A percentile compares a stretch with the other conserved stretches of the same genome.
Conservation (phyloP, 148 eudicot species). For the Diospyros kaki region DNA sequence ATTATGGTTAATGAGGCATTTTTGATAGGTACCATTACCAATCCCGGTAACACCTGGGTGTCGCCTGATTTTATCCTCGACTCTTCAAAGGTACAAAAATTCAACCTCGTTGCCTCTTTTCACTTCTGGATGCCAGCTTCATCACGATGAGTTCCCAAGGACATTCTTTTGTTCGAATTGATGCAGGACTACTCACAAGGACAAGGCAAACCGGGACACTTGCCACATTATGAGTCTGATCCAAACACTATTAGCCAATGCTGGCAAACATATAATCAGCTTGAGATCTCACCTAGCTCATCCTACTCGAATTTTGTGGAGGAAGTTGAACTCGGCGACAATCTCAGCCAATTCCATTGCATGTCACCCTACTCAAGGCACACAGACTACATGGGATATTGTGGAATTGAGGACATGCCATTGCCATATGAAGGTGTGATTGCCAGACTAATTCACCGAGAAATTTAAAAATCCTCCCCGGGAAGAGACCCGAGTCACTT, state of each 20-base stretch:
- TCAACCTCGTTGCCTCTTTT: no score
- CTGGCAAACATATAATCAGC: conserved; percentile 36
- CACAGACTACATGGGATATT: conserved; percentile 43
- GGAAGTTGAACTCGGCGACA: conserved; percentile 52
- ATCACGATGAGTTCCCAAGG: no score
- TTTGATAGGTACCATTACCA: background rate
- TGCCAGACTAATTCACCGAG: conserved; percentile 27
- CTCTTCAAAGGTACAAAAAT: conserved; percentile 62
- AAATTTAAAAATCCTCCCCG: conserved; percentile 41
- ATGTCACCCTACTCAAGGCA: conserved; percentile 42
- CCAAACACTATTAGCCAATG: conserved; percentile 40
- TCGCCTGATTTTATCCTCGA: conserved; percentile 71
- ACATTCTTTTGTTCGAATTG: background rate
- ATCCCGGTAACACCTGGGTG: conserved; percentile 45
- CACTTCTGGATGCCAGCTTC: no score
- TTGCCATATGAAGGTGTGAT: conserved; percentile 40
- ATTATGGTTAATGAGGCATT: conserved; percentile 31
- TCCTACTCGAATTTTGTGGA: conserved; percentile 66
- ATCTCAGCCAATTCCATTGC: conserved; percentile 41
- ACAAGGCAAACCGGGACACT: conserved; percentile 29
- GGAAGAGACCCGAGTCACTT: background rate
- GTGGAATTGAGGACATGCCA: conserved; percentile 39
- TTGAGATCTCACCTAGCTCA: conserved; percentile 57
- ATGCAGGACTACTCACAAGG: conserved; percentile 56
- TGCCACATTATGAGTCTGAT: conserved; percentile 28